Percentiles rank a stretch among this genome's conserved stretches.
phyloP scores from a whole-genome alignment of 345 rosid species.

The Boechera retrofracta region DNA sequence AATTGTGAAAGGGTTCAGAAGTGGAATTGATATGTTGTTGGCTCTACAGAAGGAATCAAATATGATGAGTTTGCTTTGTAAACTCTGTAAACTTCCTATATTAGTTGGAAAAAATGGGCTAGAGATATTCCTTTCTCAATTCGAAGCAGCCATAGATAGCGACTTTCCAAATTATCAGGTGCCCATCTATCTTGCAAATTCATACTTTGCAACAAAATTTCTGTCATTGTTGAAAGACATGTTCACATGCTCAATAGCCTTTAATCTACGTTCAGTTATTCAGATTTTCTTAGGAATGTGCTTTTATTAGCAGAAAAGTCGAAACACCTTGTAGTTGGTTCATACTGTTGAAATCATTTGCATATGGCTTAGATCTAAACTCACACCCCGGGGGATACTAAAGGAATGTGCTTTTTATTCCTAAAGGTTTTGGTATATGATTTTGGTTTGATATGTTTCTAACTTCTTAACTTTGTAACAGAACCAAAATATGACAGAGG shows the following conservation, averaged over 20 bases:
- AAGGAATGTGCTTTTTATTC: neutral
- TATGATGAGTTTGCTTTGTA: slow-evolving; percentile 51
- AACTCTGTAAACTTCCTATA: slow-evolving; percentile 62
- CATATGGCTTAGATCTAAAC: neutral
- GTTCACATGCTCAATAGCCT: neutral
- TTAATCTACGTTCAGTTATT: slow-evolving; percentile 6
- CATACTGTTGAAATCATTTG: slow-evolving; percentile 16
- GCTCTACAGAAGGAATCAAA: slow-evolving; percentile 60
- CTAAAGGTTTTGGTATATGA: neutral
- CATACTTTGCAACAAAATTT: neutral
- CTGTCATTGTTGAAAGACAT: slow-evolving; percentile 14
- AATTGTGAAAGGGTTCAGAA: slow-evolving; percentile 83
- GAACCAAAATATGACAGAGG: slow-evolving; percentile 76
- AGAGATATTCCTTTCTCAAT: slow-evolving; percentile 67
- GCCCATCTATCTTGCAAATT: slow-evolving; percentile 40
- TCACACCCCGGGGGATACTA: neutral
- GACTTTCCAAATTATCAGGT: slow-evolving; percentile 97
- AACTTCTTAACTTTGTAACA: slow-evolving; percentile 45
- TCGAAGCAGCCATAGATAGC: slow-evolving; percentile 91
- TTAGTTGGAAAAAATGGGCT: slow-evolving; percentile 64
- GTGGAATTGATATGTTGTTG: slow-evolving; percentile 72
- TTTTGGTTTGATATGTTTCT: slow-evolving; percentile 21
- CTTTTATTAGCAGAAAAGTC: neutral
- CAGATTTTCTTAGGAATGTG: neutral
- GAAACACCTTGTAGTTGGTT: slow-evolving; percentile 8